Evolutionary conservation across 805 yeast genomes (phyloP), one percentile per base, ranked within the genome.

Genomic region (Clavispora vitiphila): DNA sequence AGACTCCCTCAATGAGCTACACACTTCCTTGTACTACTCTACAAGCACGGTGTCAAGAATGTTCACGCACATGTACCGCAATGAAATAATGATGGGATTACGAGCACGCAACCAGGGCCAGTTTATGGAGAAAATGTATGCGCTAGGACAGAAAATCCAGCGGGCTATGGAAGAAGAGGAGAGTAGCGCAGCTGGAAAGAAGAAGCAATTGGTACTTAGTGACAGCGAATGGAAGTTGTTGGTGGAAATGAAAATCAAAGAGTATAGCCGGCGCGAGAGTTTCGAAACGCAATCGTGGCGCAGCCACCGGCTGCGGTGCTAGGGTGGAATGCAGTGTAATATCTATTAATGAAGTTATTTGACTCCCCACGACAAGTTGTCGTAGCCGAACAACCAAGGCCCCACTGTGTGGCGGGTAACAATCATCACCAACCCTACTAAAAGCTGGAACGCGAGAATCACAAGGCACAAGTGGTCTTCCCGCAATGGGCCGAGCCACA

Each of bases 401-500:
- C 96, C 98, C 11, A 88, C 66, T 1, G 88, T 75, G 62, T 93
- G 98, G 60, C 99, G 78, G 9, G 78, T 76, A 1, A 75, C 58
- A 5, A 91, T 69, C 60, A 91, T 86, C 2, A 61, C 21, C 4
- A 86, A 43, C 0, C 98, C 97, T 37, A 83, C 59, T 0, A 61
- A 38, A 35, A 86, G 76, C 60, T 93, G 98, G 11, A 81, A 50
- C 0, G 53, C 52, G 53, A 93, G 56, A 12, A 93, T 71, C 4
- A 74, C 53, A 18, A 65, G 43, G 49, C 97, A 85, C 41, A 93
- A 67, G 18, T 58, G 66, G 57, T 86, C 96, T 62, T 93, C 99
- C 43, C 90, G 73, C 71, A 85, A 60, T 4, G 99, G 97, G 1
- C 99, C 99, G 34, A 83, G 70, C 86, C 89, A 80, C 8, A 91